A percentile compares a stretch with the other conserved stretches of the same genome.
Conservation (phyloP, 2,329 filamentous ascomycete species). For the Onygenales sp. region DNA sequence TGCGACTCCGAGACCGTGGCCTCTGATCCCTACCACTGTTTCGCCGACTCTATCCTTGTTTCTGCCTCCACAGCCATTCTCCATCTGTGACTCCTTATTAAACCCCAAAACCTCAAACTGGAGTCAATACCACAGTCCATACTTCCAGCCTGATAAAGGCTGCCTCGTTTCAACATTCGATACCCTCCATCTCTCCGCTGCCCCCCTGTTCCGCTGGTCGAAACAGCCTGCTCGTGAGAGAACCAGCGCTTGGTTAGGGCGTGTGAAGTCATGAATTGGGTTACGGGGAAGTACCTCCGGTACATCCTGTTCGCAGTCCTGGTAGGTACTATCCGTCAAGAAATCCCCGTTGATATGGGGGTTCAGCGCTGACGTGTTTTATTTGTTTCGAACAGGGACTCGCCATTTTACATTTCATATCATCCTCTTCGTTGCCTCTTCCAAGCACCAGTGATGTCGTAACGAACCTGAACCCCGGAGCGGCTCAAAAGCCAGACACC, state of each 20-base stretch:
- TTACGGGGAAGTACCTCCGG: slow-evolving; percentile 35
- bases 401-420: slow-evolving; percentile 70
- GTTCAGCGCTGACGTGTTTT: background rate
- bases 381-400: slow-evolving; percentile 37
- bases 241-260: background rate
- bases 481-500: background rate
- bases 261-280: background rate
- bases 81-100: no score
- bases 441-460: slow-evolving; percentile 12
- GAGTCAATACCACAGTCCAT: no score
- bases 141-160: no score
- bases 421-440: slow-evolving; percentile 42
- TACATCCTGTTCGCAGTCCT: slow-evolving; percentile 72
- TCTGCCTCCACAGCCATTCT: no score
- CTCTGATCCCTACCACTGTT: no score
- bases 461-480: background rate
- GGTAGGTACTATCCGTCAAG: slow-evolving; percentile 43
- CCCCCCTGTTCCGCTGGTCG: no score
- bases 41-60: no score
- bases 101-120: no score
- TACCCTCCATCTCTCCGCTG: no score
- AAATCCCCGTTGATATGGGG: no score
- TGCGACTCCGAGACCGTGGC: no score
- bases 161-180: no score
- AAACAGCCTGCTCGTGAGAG: background rate